Percentiles rank a stretch among this genome's conserved stretches.
phyloP scores from a whole-genome alignment of 139 green algal species.

The Chlamydomonas sphaeroides region DNA sequence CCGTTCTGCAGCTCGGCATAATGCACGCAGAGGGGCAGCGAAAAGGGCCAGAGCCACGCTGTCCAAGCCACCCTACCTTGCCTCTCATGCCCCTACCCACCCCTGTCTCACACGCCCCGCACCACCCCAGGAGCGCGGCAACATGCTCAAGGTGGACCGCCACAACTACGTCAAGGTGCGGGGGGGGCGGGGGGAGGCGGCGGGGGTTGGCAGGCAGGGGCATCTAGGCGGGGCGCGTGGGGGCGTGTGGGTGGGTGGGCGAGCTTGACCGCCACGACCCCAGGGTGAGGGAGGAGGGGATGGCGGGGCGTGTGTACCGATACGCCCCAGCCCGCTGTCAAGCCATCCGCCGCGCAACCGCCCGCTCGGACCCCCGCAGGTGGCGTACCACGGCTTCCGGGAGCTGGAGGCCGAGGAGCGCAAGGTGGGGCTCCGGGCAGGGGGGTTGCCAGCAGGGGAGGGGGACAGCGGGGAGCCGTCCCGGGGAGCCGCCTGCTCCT shows the following conservation, averaged over 20 bases:
- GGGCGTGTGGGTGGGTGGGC: too few relatives aligned
- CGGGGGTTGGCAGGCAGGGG: not conserved
- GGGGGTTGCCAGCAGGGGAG: not conserved
- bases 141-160: slow-evolving; percentile 84
- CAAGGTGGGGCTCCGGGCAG: slow-evolving; percentile 30
- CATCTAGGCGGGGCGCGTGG: too few relatives aligned
- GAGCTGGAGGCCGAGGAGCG: slow-evolving; percentile 76
- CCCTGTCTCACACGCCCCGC: too few relatives aligned
- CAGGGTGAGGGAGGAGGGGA: too few relatives aligned
- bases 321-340: too few relatives aligned
- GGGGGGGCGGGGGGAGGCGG: not conserved
- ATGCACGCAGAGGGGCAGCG: not conserved
- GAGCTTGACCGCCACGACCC: too few relatives aligned
- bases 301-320: too few relatives aligned
- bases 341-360: too few relatives aligned
- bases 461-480: not conserved
- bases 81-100: too few relatives aligned
- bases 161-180: slow-evolving; percentile 97
- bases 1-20: too few relatives aligned
- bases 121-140: slow-evolving; percentile 62
- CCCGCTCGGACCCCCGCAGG: slow-evolving; percentile 10
- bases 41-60: too few relatives aligned
- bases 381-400: slow-evolving; percentile 95
- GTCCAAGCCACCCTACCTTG: too few relatives aligned
- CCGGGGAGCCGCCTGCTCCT: not conserved